These are phyloP conservation scores for Avena atlantica DNA, from an alignment of 176 grass and related monocot species.

Conservation along the genomic window DNA sequence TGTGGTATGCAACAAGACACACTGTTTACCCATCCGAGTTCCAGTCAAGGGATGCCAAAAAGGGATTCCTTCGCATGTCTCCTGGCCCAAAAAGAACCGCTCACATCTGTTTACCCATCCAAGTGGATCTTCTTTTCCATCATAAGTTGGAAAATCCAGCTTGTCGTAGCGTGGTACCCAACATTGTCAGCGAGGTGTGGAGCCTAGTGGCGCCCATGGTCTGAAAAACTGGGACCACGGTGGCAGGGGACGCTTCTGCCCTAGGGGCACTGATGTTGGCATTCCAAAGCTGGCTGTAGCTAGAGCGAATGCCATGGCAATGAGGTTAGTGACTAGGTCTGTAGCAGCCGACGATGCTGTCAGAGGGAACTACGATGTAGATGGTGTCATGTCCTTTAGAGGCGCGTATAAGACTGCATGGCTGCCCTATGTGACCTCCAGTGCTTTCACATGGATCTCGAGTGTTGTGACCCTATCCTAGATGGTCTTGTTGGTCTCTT, in stretches of 20 bases:
- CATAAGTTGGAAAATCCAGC: neutral
- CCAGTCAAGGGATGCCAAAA: no score
- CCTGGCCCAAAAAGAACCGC: neutral
- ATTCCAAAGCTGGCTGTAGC: neutral
- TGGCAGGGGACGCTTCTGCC: neutral
- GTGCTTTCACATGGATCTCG: neutral
- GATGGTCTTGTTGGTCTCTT: neutral
- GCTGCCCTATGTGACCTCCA: neutral
- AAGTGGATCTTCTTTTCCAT: neutral
- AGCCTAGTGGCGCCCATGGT: neutral
- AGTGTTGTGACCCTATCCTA: neutral
- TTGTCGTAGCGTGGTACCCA: neutral
- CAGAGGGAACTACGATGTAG: neutral
- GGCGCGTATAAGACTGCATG: neutral
- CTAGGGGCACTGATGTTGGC: neutral
- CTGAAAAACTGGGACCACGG: no score
- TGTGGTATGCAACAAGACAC: neutral
- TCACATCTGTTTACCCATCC: neutral
- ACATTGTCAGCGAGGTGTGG: neutral
- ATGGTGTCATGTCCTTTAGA: neutral
- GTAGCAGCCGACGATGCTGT: neutral
- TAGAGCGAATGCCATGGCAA: neutral
- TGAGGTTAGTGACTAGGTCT: neutral
- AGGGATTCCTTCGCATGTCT: neutral
- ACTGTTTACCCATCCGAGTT: no score